phyloP scores from a whole-genome alignment of 805 yeast genomes.

The Candida anglica region DNA sequence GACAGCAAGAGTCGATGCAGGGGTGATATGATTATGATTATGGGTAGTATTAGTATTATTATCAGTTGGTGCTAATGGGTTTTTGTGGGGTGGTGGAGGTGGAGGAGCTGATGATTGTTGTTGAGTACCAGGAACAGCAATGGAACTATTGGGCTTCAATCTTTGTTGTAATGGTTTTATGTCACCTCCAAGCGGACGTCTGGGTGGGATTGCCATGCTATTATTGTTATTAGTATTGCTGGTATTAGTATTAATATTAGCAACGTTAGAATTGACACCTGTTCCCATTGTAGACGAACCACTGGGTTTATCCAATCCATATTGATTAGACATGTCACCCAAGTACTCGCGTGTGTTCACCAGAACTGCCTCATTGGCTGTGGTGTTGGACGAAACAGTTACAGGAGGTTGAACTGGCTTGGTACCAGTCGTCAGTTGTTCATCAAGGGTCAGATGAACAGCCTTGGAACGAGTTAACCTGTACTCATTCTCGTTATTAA shows the following conservation, averaged over 20 bases:
- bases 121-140: no score
- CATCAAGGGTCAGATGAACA: constrained; percentile 3
- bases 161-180: constrained; percentile 27
- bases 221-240: constrained; percentile 19
- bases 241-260: no score
- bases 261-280: no score
- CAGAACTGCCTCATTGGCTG: constrained; percentile 1
- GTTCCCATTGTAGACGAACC: no score
- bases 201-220: constrained; percentile 9
- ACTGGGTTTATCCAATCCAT: no score
- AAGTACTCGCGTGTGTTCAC: constrained; percentile 22
- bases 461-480: constrained; percentile 30
- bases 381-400: not conserved
- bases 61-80: constrained; percentile 1
- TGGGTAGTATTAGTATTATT: not conserved
- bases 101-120: constrained; percentile 1
- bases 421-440: not conserved
- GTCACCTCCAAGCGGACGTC: constrained; percentile 35
- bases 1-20: constrained; percentile 7
- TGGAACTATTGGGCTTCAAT: no score
- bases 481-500: constrained; percentile 39
- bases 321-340: constrained; percentile 38
- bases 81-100: constrained; percentile 3
- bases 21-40: not conserved
- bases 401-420: constrained; percentile 1